phyloP scores from a whole-genome alignment of 176 grass and related monocot species.

The Oryza brachyantha region DNA sequence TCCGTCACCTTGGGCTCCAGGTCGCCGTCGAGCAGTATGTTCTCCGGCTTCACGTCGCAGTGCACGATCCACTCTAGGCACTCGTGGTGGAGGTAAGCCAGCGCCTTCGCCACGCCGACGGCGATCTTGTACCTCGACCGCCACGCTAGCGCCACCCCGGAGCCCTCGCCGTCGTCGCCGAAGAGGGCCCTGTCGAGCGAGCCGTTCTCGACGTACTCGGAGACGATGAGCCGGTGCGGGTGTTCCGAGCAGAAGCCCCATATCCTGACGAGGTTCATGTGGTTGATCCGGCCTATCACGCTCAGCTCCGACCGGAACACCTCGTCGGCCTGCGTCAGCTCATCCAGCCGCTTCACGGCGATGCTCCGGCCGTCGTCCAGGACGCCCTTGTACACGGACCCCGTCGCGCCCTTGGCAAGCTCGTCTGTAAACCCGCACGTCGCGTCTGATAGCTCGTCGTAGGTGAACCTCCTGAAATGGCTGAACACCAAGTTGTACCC shows the following conservation, averaged over 20 bases:
- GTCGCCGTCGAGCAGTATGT: too few species aligned
- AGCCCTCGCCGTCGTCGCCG: not conserved
- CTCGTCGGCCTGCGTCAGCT: slow-evolving; percentile 49
- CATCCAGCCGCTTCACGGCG: slow-evolving; percentile 46
- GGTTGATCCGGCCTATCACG: slow-evolving; percentile 63
- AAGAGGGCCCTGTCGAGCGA: slow-evolving; percentile 56
- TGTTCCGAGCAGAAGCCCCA: slow-evolving; percentile 58
- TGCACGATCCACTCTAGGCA: slow-evolving; percentile 85
- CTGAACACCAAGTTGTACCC: slow-evolving; percentile 37
- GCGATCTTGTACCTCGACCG: slow-evolving; percentile 44
- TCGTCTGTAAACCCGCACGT: slow-evolving; percentile 39
- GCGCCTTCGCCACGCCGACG: slow-evolving; percentile 49
- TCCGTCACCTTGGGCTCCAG: too few species aligned
- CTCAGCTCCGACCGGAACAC: slow-evolving; percentile 67
- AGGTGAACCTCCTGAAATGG: slow-evolving; percentile 62
- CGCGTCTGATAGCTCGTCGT: slow-evolving; percentile 50
- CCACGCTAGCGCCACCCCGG: not conserved
- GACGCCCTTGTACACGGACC: slow-evolving; percentile 58
- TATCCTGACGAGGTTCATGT: slow-evolving; percentile 62
- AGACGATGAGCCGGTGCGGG: slow-evolving; percentile 49
- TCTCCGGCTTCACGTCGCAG: slow-evolving; percentile 82
- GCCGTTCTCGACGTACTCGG: slow-evolving; percentile 50
- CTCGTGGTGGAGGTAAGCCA: slow-evolving; percentile 70
- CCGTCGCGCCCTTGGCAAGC: slow-evolving; percentile 39
- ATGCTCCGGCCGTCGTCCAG: slow-evolving; percentile 46